These are phyloP conservation scores for Sonneratia alba DNA, from an alignment of 345 rosid genomes.

Conservation along the genomic window DNA sequence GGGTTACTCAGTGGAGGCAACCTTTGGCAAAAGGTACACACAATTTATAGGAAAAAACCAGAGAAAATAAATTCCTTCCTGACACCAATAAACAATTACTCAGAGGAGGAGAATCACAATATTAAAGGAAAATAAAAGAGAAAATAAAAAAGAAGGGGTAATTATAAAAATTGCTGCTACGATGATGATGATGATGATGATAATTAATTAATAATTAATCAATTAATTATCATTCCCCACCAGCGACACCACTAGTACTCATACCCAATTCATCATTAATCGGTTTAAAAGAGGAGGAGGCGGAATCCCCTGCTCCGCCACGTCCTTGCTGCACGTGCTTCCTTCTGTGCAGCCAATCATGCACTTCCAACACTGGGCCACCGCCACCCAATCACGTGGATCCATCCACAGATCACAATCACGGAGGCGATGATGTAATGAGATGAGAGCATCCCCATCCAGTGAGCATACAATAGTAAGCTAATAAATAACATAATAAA, in stretches of 20 bases:
- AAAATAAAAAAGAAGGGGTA: background rate
- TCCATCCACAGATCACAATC: slow-evolving; percentile 28
- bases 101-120: background rate
- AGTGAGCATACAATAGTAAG: background rate
- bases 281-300: background rate
- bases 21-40: too few relatives aligned
- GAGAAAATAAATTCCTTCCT: too few relatives aligned
- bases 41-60: too few relatives aligned
- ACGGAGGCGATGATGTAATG: slow-evolving; percentile 8
- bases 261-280: background rate
- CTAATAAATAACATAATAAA: background rate
- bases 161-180: too few relatives aligned
- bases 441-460: background rate
- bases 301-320: background rate
- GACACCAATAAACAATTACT: background rate
- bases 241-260: background rate
- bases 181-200: too few relatives aligned
- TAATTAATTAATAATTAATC: too few relatives aligned
- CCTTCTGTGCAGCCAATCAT: slow-evolving; percentile 31
- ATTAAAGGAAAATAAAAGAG: background rate
- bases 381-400: slow-evolving; percentile 47
- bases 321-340: slow-evolving; percentile 22
- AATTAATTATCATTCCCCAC: background rate
- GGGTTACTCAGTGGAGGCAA: too few relatives aligned
- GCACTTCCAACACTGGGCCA: slow-evolving; percentile 33